Evolutionary conservation across 2,329 filamentous ascomycete genomes (phyloP), one percentile per base, ranked within the genome.

Genomic region (Pyrenochaeta sp.): DNA sequence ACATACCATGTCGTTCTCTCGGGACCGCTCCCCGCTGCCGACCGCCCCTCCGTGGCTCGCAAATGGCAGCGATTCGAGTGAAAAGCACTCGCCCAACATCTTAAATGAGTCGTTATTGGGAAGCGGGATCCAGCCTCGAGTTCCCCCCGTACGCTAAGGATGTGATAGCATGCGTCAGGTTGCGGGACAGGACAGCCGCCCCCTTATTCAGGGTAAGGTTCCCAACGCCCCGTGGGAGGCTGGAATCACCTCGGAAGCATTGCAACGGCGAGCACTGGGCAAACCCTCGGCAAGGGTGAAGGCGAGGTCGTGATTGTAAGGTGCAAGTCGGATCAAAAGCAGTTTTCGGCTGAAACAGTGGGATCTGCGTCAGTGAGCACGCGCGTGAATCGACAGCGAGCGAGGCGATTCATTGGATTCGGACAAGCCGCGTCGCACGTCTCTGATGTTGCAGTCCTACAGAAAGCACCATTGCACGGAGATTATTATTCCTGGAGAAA

Each of bases 121-220:
- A 30, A 39, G 53, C 57, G 60, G 61, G 57, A 54, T 39, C 44
- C 45, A 57, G 32, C 30, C 18, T 21, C 31, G 21, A 44, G 28
- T 53, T 61, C 61, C 62, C 61, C 63, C 62, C 62, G 62, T 59
- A 47, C 55, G 52, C 61, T 61, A 65, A 35, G 29, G 3, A 13
- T 41, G 28, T 39, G 36, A 47, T 53, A 27, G 49, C 31, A 40
- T 15, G 43, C 43, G 36, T 48, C 35, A 34, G 41, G n/a, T 35
- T 47, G 44, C 49, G 39, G 22, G 45, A 53, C 38, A 38, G 49
- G 48, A 51, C 51, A 32, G 35, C 37, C 41, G 34, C 54, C 38
- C 39, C 46, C 42, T 35, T 24, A n/a, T 48, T 38, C 26, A 19
- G 35, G 32, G 31, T 31, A 51, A 36, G n/a, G 31, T 37, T 32